phyloP scores from a whole-genome alignment of 106 monocot species.

The Apostasia shenzhenica region DNA sequence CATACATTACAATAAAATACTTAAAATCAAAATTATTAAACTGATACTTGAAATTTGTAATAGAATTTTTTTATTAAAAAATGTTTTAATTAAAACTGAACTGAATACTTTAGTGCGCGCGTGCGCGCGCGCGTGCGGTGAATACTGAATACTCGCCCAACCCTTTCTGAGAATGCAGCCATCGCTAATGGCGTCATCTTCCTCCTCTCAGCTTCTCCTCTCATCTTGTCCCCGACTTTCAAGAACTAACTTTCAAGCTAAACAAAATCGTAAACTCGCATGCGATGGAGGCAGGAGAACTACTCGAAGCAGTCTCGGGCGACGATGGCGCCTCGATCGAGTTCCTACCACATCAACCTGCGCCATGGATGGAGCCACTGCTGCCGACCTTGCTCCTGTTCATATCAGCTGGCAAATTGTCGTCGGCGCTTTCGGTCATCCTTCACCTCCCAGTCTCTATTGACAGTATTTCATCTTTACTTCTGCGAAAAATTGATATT shows the following conservation, averaged over 20 bases:
- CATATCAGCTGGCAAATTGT: conserved; percentile 79
- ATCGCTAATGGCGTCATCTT: not conserved
- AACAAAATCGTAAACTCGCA: conserved; percentile 16
- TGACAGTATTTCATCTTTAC: not conserved
- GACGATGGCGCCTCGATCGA: not conserved
- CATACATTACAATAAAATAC: too few species aligned
- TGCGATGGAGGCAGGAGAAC: not conserved
- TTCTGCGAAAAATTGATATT: not conserved
- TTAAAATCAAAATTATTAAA: too few species aligned
- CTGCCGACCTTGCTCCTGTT: conserved; percentile 18
- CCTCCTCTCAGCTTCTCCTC: not conserved
- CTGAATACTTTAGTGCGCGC: too few species aligned
- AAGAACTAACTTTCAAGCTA: not conserved
- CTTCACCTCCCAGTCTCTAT: not conserved
- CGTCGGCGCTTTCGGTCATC: conserved; percentile 60
- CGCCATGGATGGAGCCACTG: conserved; percentile 32
- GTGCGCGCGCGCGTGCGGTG: too few species aligned
- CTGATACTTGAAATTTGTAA: too few species aligned
- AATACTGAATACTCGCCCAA: too few species aligned
- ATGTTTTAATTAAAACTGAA: too few species aligned
- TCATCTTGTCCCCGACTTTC: not conserved
- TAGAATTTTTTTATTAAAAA: too few species aligned
- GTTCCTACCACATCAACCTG: conserved; percentile 2
- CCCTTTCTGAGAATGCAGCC: too few species aligned
- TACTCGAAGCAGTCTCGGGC: not conserved